A percentile compares a stretch with the other conserved stretches of the same genome.
Conservation (phyloP, 176 grass and related monocot genomes). For the Oryza coarctata region DNA sequence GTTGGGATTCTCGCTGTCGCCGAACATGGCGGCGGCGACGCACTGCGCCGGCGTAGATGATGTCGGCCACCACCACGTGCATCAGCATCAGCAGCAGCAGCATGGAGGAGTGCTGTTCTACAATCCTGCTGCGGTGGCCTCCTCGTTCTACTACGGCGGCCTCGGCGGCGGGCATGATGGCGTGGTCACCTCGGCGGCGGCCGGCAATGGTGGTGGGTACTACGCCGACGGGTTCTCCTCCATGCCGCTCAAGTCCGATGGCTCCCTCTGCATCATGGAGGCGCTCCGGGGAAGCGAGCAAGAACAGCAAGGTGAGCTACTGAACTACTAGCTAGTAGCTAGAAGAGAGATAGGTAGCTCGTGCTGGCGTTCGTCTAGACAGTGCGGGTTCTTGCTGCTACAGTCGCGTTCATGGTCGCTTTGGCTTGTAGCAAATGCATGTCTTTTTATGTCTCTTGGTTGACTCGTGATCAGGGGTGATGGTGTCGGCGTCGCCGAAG, state of each 20-base stretch:
- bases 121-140: conserved; percentile 30
- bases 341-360: neutral
- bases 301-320: conserved; percentile 47
- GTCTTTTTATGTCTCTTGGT: conserved; percentile 34
- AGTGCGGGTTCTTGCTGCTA: conserved; percentile 42
- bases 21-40: conserved; percentile 42
- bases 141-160: conserved; percentile 41
- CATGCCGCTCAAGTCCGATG: conserved; percentile 85
- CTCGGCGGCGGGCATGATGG: conserved; percentile 35
- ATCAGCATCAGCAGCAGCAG: conserved; percentile 32
- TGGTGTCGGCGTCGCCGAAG: conserved; percentile 71
- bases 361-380: neutral
- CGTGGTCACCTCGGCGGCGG: neutral
- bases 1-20: conserved; percentile 89
- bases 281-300: conserved; percentile 59
- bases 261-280: conserved; percentile 84
- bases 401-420: conserved; percentile 17
- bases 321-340: neutral
- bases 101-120: conserved; percentile 41
- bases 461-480: conserved; percentile 48
- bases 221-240: conserved; percentile 69
- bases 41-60: conserved; percentile 8
- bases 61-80: conserved; percentile 10
- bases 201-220: conserved; percentile 40
- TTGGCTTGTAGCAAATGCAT: conserved; percentile 7